phyloP scores from a whole-genome alignment of 2,329 filamentous ascomycete species.

The Ampelomyces quisqualis region DNA sequence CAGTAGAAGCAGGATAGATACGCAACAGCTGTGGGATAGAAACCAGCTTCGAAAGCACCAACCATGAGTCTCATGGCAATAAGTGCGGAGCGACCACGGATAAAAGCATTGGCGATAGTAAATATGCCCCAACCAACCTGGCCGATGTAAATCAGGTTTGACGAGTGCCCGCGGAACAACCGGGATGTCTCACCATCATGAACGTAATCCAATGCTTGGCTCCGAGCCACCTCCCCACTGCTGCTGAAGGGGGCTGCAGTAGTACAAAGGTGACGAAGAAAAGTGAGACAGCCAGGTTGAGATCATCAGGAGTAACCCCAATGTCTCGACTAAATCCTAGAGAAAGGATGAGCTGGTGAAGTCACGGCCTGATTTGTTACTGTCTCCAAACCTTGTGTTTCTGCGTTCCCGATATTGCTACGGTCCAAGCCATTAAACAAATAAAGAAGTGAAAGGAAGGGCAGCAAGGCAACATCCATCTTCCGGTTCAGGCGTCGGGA shows the following conservation, averaged over 20 bases:
- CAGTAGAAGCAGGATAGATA: constrained; percentile 56
- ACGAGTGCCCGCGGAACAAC: neutral
- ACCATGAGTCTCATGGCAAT: constrained; percentile 33
- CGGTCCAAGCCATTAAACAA: constrained; percentile 29
- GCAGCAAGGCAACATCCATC: constrained; percentile 25
- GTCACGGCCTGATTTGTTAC: neutral
- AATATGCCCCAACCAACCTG: constrained; percentile 28
- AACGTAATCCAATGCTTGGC: constrained; percentile 21
- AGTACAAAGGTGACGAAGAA: constrained; percentile 30
- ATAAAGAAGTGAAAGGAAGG: constrained; percentile 22
- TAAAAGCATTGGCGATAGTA: constrained; percentile 27
- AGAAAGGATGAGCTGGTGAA: constrained; percentile 1
- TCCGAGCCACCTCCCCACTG: constrained; percentile 23
- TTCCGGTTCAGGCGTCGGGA: constrained; percentile 18
- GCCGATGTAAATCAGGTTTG: constrained; percentile 2
- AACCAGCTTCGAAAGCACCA: constrained; percentile 54
- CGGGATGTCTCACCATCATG: constrained; percentile 16
- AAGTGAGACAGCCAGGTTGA: constrained; percentile 28
- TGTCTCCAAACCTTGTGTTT: constrained; percentile 23
- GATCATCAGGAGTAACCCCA: constrained; percentile 20
- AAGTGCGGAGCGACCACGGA: constrained; percentile 19
- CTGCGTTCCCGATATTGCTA: constrained; percentile 30
- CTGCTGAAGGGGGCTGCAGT: constrained; percentile 24
- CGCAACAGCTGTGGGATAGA: constrained; percentile 57
- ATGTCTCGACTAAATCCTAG: constrained; percentile 26